A percentile compares a stretch with the other conserved stretches of the same genome.
Evolutionary conservation across 352 stramenopile genomes (phyloP).

Genomic region (Phytophthora agathidicida): DNA sequence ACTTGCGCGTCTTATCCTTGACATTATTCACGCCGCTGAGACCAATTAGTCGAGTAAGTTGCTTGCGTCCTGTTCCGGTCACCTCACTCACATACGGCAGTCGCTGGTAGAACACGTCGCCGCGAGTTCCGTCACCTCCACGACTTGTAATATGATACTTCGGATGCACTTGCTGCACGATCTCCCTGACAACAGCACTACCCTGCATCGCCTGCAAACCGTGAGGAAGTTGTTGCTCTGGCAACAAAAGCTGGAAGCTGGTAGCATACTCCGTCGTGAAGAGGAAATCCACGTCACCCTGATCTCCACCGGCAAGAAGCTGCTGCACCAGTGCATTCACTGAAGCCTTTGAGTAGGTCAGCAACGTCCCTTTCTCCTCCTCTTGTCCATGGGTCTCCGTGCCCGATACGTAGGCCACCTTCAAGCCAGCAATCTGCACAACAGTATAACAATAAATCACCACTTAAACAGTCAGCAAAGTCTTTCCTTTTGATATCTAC

Average conservation of each 20-base stretch:
- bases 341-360: constrained; percentile 41
- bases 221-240: constrained; percentile 61
- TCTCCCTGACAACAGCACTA: constrained; percentile 28
- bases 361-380: constrained; percentile 34
- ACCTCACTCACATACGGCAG: constrained; percentile 79
- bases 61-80: constrained; percentile 47
- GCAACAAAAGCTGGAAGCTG: constrained; percentile 59
- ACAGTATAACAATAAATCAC: background rate
- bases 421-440: constrained; percentile 47
- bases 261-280: constrained; percentile 59
- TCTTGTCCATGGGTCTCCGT: constrained; percentile 24
- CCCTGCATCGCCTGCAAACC: constrained; percentile 48
- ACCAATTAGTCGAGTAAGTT: constrained; percentile 74
- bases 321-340: constrained; percentile 23
- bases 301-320: constrained; percentile 21
- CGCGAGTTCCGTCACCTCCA: constrained; percentile 34
- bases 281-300: constrained; percentile 65
- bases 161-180: constrained; percentile 57
- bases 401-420: constrained; percentile 49
- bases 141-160: constrained; percentile 80
- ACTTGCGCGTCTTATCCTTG: constrained; percentile 84
- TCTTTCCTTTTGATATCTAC: background rate
- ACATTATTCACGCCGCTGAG: constrained; percentile 60
- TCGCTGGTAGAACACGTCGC: constrained; percentile 77
- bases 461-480: constrained; percentile 4